Evolutionary conservation across 495 filamentous ascomycete species (phyloP).

Genomic region (Penicillium bovifimosum): DNA sequence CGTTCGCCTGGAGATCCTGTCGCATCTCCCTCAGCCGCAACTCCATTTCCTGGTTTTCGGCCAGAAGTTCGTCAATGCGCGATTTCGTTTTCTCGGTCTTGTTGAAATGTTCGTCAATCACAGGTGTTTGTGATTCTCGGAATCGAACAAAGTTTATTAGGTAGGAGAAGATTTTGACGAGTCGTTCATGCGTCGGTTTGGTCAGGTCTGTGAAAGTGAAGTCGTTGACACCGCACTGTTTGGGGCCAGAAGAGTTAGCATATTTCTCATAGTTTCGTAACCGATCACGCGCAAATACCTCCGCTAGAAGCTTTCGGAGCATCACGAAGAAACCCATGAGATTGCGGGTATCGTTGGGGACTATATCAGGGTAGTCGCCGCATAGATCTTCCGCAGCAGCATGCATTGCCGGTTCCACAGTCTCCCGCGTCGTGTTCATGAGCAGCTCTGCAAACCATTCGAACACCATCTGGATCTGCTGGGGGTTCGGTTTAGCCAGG

Average conservation of each 20-base stretch:
- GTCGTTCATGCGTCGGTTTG: constrained; percentile 78
- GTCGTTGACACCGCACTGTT: constrained; percentile 77
- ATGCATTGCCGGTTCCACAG: constrained; percentile 90
- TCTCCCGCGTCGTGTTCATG: constrained; percentile 83
- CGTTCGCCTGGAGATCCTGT: constrained; percentile 67
- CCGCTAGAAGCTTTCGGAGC: constrained; percentile 66
- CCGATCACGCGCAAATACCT: constrained; percentile 37
- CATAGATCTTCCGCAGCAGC: constrained; percentile 81
- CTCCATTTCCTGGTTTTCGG: constrained; percentile 83
- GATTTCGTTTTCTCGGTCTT: constrained; percentile 77
- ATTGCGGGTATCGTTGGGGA: constrained; percentile 81
- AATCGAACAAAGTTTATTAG: constrained; percentile 98
- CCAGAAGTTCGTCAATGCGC: constrained; percentile 77
- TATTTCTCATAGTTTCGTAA: not conserved
- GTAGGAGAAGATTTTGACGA: constrained; percentile 90
- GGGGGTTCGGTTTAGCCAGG: constrained; percentile 85
- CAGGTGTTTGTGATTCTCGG: constrained; percentile 77
- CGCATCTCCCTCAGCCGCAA: constrained; percentile 74
- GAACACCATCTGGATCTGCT: constrained; percentile 91
- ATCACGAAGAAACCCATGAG: constrained; percentile 89
- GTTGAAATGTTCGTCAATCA: constrained; percentile 90
- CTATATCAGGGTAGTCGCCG: constrained; percentile 73
- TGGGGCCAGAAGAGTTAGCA: constrained; percentile 1
- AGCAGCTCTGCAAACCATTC: constrained; percentile 95
- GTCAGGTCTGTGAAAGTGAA: constrained; percentile 88